Evolutionary conservation across 2,329 filamentous ascomycete genomes (phyloP).

Genomic region (Venturia pyrina): DNA sequence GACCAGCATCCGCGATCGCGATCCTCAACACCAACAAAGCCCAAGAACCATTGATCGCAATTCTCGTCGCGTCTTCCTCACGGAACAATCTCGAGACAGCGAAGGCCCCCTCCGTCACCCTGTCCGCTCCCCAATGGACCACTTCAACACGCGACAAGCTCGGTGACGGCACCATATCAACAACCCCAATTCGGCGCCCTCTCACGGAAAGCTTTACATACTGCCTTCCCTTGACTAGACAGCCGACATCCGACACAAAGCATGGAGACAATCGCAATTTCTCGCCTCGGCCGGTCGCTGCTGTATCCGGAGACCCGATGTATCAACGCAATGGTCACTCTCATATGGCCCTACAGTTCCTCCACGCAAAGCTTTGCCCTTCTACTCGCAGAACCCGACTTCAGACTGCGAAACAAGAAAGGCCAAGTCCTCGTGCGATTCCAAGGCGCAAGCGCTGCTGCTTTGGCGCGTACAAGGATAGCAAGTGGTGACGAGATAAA

Average conservation of each 20-base stretch:
- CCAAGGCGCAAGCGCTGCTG: slow-evolving; percentile 57
- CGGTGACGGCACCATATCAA: not conserved
- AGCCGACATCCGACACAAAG: not conserved
- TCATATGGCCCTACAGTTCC: slow-evolving; percentile 87
- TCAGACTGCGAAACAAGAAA: slow-evolving; percentile 62
- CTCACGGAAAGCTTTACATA: not conserved
- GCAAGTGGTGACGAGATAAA: slow-evolving; percentile 70
- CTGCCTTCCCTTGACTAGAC: not conserved
- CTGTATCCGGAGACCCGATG: slow-evolving; percentile 21
- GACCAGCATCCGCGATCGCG: not conserved
- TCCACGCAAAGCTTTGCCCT: slow-evolving; percentile 65
- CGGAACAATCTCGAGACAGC: not conserved
- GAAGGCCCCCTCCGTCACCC: not conserved
- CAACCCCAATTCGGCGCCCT: not conserved
- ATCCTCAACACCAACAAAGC: not conserved
- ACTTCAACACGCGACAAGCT: not conserved
- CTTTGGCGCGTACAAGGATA: slow-evolving; percentile 55
- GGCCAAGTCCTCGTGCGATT: slow-evolving; percentile 79
- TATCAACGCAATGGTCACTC: slow-evolving; percentile 64
- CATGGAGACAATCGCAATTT: slow-evolving; percentile 14
- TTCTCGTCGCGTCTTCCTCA: not conserved
- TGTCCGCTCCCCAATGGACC: not conserved
- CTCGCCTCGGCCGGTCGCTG: slow-evolving; percentile 9
- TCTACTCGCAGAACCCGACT: slow-evolving; percentile 74
- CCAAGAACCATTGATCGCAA: not conserved